Percentiles rank a stretch among this genome's conserved stretches.
phyloP scores from a whole-genome alignment of 2,329 filamentous ascomycete species.

The Cladosporium phlei region DNA sequence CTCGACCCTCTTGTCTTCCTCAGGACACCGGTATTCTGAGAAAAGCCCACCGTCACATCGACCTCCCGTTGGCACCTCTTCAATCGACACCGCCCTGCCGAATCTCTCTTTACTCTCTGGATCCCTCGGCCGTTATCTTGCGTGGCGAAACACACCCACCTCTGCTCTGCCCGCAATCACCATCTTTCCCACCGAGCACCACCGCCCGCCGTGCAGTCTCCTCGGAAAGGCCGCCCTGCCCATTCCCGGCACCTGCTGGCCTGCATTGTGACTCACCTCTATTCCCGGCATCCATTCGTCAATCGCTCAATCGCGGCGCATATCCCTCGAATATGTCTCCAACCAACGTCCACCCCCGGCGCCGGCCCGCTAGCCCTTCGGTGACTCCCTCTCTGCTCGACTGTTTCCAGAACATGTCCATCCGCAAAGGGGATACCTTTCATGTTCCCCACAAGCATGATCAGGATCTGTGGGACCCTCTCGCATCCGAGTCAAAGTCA shows the following conservation, averaged over 20 bases:
- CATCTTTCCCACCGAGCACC: not conserved
- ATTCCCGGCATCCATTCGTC: conserved; percentile 4
- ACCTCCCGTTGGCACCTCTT: not conserved
- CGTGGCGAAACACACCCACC: not conserved
- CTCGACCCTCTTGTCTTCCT: conserved; percentile 5
- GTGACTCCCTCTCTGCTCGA: conserved; percentile 34
- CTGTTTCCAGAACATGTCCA: conserved; percentile 38
- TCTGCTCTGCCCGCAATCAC: not conserved
- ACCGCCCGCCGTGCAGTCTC: not conserved
- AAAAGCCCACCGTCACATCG: not conserved
- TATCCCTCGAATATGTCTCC: conserved; percentile 7
- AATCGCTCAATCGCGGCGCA: conserved; percentile 5
- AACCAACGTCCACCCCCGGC: conserved; percentile 40
- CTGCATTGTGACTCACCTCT: conserved; percentile 10
- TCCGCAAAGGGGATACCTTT: conserved; percentile 48
- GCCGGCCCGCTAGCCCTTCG: conserved; percentile 37
- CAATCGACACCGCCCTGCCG: not conserved
- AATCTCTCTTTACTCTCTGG: not conserved
- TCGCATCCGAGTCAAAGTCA: conserved; percentile 24
- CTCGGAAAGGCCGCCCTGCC: conserved; percentile 6
- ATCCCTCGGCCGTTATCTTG: not conserved
- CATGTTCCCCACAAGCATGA: conserved; percentile 42
- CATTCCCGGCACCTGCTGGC: conserved; percentile 5
- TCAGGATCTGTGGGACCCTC: conserved; percentile 35
- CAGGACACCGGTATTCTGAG: conserved; percentile 2